These are phyloP conservation scores for Saturnispora sekii DNA, from an alignment of 805 yeast genomes.

Conservation along the genomic window DNA sequence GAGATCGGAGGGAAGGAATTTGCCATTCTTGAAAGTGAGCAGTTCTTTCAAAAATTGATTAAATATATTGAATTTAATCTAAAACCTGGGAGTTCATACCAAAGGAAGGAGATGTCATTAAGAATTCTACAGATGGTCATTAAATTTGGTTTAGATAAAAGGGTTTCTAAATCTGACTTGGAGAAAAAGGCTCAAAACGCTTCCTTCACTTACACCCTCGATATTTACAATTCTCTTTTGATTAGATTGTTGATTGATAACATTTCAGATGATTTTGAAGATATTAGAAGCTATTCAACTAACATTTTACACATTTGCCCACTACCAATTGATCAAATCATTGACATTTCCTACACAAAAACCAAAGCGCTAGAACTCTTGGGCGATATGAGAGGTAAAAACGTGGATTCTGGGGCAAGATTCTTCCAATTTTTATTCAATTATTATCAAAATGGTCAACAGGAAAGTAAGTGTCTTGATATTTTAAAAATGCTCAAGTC, in stretches of 20 bases:
- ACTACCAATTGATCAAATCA: slow-evolving; percentile 17
- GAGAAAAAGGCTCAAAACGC: slow-evolving; percentile 33
- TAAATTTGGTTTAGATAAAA: slow-evolving; percentile 46
- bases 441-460: slow-evolving; percentile 22
- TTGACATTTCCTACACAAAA: slow-evolving; percentile 17
- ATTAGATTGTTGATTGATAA: slow-evolving; percentile 48
- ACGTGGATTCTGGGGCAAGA: slow-evolving; percentile 73
- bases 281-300: slow-evolving; percentile 50
- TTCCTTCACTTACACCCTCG: slow-evolving; percentile 38
- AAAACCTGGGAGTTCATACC: slow-evolving; percentile 50
- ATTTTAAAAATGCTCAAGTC: slow-evolving; percentile 27
- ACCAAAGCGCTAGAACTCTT: slow-evolving; percentile 23
- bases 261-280: slow-evolving; percentile 65
- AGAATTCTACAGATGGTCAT: slow-evolving; percentile 37
- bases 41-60: slow-evolving; percentile 27
- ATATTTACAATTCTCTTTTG: slow-evolving; percentile 31
- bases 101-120: slow-evolving; percentile 40
- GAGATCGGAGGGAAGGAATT: slow-evolving; percentile 27
- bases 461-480: slow-evolving; percentile 13
- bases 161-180: slow-evolving; percentile 30
- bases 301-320: slow-evolving; percentile 38
- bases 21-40: slow-evolving; percentile 26
- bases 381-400: slow-evolving; percentile 43
- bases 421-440: slow-evolving; percentile 42
- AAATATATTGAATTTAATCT: slow-evolving; percentile 23